These are phyloP conservation scores for Malania oleifera DNA, from an alignment of 164 flowering plant genomes.

Conservation along the genomic window DNA sequence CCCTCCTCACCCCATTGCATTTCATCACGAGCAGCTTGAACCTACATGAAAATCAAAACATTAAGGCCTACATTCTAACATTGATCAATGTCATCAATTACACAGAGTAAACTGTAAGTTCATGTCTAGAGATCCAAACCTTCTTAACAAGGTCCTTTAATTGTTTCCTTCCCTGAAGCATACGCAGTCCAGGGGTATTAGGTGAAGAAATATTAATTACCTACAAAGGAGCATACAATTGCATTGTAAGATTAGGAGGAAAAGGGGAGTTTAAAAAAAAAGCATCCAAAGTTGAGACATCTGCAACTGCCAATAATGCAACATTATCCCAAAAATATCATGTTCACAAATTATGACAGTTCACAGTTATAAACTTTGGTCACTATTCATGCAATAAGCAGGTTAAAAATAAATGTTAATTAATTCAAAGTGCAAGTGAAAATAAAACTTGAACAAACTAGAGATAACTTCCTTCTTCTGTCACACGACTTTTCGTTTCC, in stretches of 20 bases:
- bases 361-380: too few relatives aligned
- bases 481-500: too few relatives aligned
- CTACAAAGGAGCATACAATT: conserved; percentile 29
- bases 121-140: conserved; percentile 31
- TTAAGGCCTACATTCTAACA: neutral
- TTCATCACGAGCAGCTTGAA: conserved; percentile 98
- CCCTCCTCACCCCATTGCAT: conserved; percentile 99
- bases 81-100: neutral
- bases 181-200: conserved; percentile 95
- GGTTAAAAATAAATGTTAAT: too few relatives aligned
- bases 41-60: conserved; percentile 34
- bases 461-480: too few relatives aligned
- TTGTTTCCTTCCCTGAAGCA: conserved; percentile 94
- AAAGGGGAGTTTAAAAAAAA: neutral
- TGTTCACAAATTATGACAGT: too few relatives aligned
- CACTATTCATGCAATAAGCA: too few relatives aligned
- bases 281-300: neutral
- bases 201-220: conserved; percentile 98
- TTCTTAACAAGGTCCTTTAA: conserved; percentile 92
- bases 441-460: too few relatives aligned
- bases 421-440: too few relatives aligned
- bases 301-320: too few relatives aligned
- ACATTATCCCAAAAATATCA: too few relatives aligned
- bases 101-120: neutral
- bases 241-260: neutral